Percentiles rank a stretch among this genome's conserved stretches.
phyloP scores from a whole-genome alignment of 2,329 filamentous ascomycete genomes.

The Parascedosporium putredinis region DNA sequence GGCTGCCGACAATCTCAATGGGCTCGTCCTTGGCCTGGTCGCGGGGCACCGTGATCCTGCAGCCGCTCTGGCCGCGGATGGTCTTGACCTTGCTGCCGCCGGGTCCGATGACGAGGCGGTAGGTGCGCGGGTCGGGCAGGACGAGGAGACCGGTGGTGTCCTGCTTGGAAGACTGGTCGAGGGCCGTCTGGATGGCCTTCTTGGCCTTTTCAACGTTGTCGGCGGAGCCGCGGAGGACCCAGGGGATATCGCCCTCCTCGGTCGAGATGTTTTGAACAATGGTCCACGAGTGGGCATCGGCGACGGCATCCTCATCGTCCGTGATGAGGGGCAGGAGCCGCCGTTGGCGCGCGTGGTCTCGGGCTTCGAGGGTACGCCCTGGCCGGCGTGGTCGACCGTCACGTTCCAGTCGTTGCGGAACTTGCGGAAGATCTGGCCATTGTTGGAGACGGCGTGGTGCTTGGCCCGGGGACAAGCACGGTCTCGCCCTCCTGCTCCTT shows the following conservation, averaged over 20 bases:
- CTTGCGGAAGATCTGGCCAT: constrained; percentile 86
- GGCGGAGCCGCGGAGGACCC: constrained; percentile 71
- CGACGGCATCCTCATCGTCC: constrained; percentile 58
- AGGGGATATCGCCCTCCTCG: constrained; percentile 70
- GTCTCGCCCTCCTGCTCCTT: constrained; percentile 86
- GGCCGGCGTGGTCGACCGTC: constrained; percentile 81
- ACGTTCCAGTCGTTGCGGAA: constrained; percentile 80
- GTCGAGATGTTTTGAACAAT: constrained; percentile 53
- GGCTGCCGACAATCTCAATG: constrained; percentile 76
- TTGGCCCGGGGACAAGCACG: constrained; percentile 72
- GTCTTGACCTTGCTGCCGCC: constrained; percentile 85
- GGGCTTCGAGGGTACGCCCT: constrained; percentile 63
- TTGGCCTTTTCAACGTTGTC: constrained; percentile 79
- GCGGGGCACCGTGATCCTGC: constrained; percentile 86
- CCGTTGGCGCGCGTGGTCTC: constrained; percentile 46
- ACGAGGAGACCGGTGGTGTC: constrained; percentile 76
- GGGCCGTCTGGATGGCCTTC: constrained; percentile 59
- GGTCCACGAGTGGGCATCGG: constrained; percentile 73
- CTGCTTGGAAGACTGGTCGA: constrained; percentile 60
- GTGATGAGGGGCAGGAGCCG: constrained; percentile 80
- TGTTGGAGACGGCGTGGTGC: constrained; percentile 78
- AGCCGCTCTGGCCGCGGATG: constrained; percentile 85
- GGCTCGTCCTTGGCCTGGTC: constrained; percentile 67
- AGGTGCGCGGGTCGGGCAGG: constrained; percentile 78
- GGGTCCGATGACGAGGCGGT: constrained; percentile 81